phyloP scores from a whole-genome alignment of 257 asterid species.

The Plantago elongata region DNA sequence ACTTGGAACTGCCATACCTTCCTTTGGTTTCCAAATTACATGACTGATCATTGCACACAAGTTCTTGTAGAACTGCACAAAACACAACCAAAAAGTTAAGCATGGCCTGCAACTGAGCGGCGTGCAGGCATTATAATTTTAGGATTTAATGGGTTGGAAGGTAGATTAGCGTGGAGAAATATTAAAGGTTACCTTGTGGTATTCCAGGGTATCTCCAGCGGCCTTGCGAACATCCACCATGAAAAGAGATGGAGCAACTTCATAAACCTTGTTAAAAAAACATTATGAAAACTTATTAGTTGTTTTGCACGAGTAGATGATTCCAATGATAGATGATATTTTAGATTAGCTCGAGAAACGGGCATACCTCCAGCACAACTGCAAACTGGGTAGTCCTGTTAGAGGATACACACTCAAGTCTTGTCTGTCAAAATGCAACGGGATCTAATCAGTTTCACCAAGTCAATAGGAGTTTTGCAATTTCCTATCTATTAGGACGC shows the following conservation, averaged over 20 bases:
- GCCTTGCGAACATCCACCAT: constrained; percentile 96
- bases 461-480: neutral
- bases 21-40: constrained; percentile 73
- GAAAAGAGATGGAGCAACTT: constrained; percentile 86
- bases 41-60: constrained; percentile 47
- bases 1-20: constrained; percentile 28
- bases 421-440: constrained; percentile 49
- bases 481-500: neutral
- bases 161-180: neutral
- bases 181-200: constrained; percentile 59
- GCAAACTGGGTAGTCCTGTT: constrained; percentile 69
- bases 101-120: neutral
- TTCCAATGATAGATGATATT: neutral
- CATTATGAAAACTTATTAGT: neutral
- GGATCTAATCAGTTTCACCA: constrained; percentile 18
- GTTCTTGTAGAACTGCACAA: constrained; percentile 78
- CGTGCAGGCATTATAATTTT: neutral
- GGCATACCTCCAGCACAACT: constrained; percentile 82
- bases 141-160: neutral
- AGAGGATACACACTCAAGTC: constrained; percentile 78
- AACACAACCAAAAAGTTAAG: constrained; percentile 7
- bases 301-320: neutral
- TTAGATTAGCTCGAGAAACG: constrained; percentile 2
- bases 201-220: constrained; percentile 90
- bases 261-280: constrained; percentile 48